Conservation (phyloP, 345 rosid genomes). For the Aethionema arabicum region DNA sequence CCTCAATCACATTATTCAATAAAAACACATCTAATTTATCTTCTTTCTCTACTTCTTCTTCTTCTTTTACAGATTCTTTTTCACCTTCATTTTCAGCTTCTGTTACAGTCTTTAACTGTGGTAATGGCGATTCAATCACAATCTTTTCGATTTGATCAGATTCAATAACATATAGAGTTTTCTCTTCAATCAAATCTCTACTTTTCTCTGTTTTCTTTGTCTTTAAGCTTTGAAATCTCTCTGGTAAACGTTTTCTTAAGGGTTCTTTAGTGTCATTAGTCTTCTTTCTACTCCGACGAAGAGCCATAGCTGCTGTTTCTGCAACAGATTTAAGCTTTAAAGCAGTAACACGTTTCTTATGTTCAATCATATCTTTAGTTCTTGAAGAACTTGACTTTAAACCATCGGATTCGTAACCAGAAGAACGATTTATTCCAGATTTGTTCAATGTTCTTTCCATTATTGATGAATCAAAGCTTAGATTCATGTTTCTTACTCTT, state of each 20-base stretch:
- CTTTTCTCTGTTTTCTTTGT: slow-evolving; percentile 34
- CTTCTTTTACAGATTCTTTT: background rate
- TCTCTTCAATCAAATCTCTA: slow-evolving; percentile 49
- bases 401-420: slow-evolving; percentile 18
- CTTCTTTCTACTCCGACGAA: slow-evolving; percentile 34
- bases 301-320: slow-evolving; percentile 36
- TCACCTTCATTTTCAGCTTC: slow-evolving; percentile 43
- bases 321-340: slow-evolving; percentile 41
- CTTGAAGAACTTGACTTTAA: slow-evolving; percentile 4
- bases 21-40: slow-evolving; percentile 42
- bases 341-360: slow-evolving; percentile 35
- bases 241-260: too few relatives aligned
- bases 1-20: slow-evolving; percentile 86
- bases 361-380: slow-evolving; percentile 39
- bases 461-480: slow-evolving; percentile 37
- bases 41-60: slow-evolving; percentile 47
- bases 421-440: slow-evolving; percentile 18
- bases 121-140: slow-evolving; percentile 37
- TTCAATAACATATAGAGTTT: slow-evolving; percentile 63
- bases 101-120: slow-evolving; percentile 22
- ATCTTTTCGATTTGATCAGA: slow-evolving; percentile 45
- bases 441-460: slow-evolving; percentile 38
- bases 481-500: slow-evolving; percentile 37
- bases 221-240: slow-evolving; percentile 31
- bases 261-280: slow-evolving; percentile 21